phyloP scores from a whole-genome alignment of 345 rosid genomes.

The Raphanus sativus region DNA sequence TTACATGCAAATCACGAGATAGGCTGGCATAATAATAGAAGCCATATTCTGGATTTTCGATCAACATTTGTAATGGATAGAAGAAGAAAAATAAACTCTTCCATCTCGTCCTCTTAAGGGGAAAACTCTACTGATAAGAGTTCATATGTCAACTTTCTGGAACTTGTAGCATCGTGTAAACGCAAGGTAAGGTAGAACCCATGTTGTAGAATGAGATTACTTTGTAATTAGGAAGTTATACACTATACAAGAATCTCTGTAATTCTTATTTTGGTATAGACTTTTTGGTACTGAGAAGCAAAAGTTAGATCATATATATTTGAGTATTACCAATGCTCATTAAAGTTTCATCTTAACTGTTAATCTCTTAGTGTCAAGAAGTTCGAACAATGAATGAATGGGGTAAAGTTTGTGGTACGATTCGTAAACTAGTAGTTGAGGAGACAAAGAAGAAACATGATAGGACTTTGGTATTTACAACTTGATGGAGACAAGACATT shows the following conservation, averaged over 20 bases:
- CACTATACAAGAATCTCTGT: background rate
- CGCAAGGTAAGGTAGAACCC: background rate
- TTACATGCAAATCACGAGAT: background rate
- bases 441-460: conserved; percentile 37
- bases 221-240: background rate
- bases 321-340: background rate
- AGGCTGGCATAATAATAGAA: background rate
- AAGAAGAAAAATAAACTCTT: background rate
- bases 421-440: conserved; percentile 29
- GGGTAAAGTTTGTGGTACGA: conserved; percentile 26
- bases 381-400: background rate
- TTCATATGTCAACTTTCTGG: background rate
- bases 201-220: background rate
- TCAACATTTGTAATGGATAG: background rate
- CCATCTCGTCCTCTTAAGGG: background rate
- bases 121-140: background rate
- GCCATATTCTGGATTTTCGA: background rate
- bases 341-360: background rate
- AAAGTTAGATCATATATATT: background rate
- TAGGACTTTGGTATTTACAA: conserved; percentile 27
- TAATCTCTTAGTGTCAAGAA: background rate
- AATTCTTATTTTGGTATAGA: background rate
- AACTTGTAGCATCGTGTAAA: background rate
- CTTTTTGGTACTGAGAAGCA: background rate
- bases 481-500: conserved; percentile 25